Evolutionary conservation across 345 rosid species (phyloP), one percentile per base, ranked within the genome.

Genomic region (Nasturtium officinale): DNA sequence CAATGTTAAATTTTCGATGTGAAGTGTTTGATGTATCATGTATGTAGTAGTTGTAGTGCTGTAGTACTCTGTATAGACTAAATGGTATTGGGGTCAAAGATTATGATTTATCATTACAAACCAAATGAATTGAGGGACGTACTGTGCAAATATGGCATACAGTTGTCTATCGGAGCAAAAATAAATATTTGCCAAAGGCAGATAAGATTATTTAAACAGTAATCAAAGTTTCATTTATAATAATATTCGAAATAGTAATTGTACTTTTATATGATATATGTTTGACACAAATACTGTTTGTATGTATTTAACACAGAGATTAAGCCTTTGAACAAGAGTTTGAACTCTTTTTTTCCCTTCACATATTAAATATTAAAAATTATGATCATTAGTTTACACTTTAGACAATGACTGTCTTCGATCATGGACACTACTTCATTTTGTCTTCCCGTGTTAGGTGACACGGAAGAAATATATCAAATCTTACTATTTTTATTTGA

Each of bases 401-500:
- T 47, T 52, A 67, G 43, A 66, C 37, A 13, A 42, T 58, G 45
- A 20, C 32, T 46, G 23, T 65, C 58, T 26, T 65, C 56, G 50
- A 74, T 74, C 60, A 42, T 32, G 69, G 74, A 61, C 79, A 67
- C 74, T 53, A 69, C 58, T 43, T 53, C 33, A 50, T 53, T 69
- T 76, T 69, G 75, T 76, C 70, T 61, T 69, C 64, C 75, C 33
- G 75, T 69, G 79, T 43, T 68, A 69, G 79, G 70, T 69, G 62
- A 69, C 70, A 61, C 18, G 11, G 63, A 25, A 68, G 51, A 68
- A 61, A 9, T 15, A 55, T 23, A 26, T 54, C 25, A 30, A 62
- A 63, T 61, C 11, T 11, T 45, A 45, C 48, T 45, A 45, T 20
- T 43, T 8, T 2, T 67, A 38, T 50, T 61, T 67, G 37, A 48